phyloP scores from a whole-genome alignment of 2,329 filamentous ascomycete genomes.

The Colletotrichum melonis region DNA sequence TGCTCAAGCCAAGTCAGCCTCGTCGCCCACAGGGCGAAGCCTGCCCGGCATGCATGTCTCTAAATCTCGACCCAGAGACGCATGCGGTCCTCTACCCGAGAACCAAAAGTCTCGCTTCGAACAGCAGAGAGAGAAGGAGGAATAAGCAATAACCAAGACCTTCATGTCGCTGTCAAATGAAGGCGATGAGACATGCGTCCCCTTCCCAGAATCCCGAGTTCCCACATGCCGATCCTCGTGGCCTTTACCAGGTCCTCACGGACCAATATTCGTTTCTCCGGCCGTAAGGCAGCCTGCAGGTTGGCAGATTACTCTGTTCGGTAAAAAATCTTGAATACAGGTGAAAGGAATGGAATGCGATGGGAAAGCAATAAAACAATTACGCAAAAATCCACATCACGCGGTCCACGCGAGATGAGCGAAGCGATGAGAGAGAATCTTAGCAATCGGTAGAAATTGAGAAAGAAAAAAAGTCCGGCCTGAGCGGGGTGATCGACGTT shows the following conservation, averaged over 20 bases:
- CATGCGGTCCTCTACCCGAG: background rate
- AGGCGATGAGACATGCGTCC: background rate
- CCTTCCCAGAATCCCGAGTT: background rate
- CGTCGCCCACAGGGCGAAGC: background rate
- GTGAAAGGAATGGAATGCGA: background rate
- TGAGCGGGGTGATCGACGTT: background rate
- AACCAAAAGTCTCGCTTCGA: background rate
- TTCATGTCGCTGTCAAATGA: background rate
- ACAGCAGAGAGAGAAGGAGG: background rate
- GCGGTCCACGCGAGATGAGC: background rate
- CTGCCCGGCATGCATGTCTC: background rate
- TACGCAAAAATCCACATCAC: background rate
- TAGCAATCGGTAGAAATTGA: background rate
- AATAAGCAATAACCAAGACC: background rate
- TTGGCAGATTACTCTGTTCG: too few species aligned
- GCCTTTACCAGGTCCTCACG: background rate
- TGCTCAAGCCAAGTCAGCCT: background rate
- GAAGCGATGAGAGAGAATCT: background rate
- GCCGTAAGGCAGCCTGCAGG: background rate
- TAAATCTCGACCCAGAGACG: background rate
- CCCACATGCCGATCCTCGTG: background rate
- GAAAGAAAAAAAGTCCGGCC: background rate
- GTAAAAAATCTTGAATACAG: background rate
- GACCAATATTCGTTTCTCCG: background rate
- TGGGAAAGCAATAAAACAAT: background rate